Evolutionary conservation across 75 land plant genomes (phyloP), one percentile per base, ranked within the genome.

Genomic region (Sequoiadendron giganteum): DNA sequence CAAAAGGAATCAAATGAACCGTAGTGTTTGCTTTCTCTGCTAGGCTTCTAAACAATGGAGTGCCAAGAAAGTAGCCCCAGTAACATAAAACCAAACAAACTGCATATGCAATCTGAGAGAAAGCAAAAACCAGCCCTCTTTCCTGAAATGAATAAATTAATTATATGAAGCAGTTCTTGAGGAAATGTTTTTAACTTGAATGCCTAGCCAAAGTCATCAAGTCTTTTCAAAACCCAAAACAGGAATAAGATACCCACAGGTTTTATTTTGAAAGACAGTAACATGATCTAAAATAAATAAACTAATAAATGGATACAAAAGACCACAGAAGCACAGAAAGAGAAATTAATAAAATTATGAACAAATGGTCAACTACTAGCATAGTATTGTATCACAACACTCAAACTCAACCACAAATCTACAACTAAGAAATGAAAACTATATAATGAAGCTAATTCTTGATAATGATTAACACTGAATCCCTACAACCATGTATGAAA

Each of bases 1-100:
- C 92, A 84, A 92, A 90, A 65, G 97, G 96, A 70, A 94, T 87
- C 77, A 96, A 90, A 19, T 87, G n/a, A 80, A 65, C 21, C 8
- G 21, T 21, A 28, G 38, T 48, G 2, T 52, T 85, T 58, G 55
- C 36, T 56, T 68, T 86, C n/a, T 68, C 21, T 2, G 76, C 45
- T 25, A 89, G 88, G 65, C 11, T 45, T 68, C 40, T 92, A 70
- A 92, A 86, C 40, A 43, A 85, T 38, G 87, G 86, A 79, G 83
- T 91, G 45, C 90, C n/a, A 82, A 96, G 91, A 89, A 98, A 97
- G 88, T 98, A 98, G 55, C 88, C 88, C 99, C 99, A 98, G 84
- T 98, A 98, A 55, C 99, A 97, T 14, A 98, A 14, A 40, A 96
- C 87, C 49, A 98, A 87, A 87, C 93, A 95, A n/a, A 88, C 92